These are phyloP conservation scores for Thyridium curvatum DNA, from an alignment of 2,329 filamentous ascomycete species.

Conservation along the genomic window DNA sequence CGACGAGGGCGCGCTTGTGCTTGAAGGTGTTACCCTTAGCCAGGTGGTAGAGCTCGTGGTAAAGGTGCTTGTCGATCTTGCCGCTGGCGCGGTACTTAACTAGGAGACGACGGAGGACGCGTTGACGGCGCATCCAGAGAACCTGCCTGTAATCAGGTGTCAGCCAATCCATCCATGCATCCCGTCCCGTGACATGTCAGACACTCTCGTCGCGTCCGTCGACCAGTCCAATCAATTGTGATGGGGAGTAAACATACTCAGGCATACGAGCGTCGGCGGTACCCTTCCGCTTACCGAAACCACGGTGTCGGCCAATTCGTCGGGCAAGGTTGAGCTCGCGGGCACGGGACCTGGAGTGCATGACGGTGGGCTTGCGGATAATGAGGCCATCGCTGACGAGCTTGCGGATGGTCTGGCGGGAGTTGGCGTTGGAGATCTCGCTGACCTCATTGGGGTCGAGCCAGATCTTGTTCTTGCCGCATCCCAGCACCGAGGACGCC, in stretches of 20 bases:
- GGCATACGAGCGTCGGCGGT: constrained; percentile 99
- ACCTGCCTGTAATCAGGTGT: constrained; percentile 62
- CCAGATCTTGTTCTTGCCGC: constrained; percentile 99
- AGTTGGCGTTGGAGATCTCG: constrained; percentile 99
- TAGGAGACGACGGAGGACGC: constrained; percentile 96
- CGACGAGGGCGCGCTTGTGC: constrained; percentile 99
- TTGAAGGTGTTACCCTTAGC: constrained; percentile 99
- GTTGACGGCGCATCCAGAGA: constrained; percentile 99
- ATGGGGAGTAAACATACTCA: constrained; percentile 55
- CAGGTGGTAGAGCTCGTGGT: constrained; percentile 99
- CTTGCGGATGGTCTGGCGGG: constrained; percentile 99
- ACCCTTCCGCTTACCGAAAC: constrained; percentile 99
- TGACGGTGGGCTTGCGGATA: constrained; percentile 99
- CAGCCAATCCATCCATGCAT: constrained; percentile 6
- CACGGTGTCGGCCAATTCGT: constrained; percentile 94
- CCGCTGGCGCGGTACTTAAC: constrained; percentile 99
- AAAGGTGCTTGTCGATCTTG: constrained; percentile 99
- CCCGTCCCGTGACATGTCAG: constrained; percentile 9
- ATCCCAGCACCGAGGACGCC: constrained; percentile 96
- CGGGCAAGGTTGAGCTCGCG: constrained; percentile 92
- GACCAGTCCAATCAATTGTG: background rate
- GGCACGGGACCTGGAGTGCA: constrained; percentile 97
- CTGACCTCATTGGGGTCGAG: constrained; percentile 98
- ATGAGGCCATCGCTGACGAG: constrained; percentile 99
- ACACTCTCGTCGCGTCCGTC: background rate